A percentile compares a stretch with the other conserved stretches of the same genome.
Conservation (phyloP, 2,329 filamentous ascomycete species). For the Hortaea werneckii region DNA sequence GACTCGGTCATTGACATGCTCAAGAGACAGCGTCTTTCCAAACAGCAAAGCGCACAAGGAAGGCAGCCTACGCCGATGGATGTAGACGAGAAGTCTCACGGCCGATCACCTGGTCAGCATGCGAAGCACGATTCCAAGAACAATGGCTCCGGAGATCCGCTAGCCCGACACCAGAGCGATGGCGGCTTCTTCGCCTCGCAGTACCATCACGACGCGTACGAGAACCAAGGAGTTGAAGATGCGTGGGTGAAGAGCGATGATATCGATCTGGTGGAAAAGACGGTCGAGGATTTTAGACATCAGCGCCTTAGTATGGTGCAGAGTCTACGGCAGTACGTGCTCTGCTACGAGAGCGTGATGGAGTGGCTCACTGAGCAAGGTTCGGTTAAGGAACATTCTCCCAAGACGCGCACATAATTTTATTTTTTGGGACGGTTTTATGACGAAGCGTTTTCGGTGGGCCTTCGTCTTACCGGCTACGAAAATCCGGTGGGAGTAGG, state of each 20-base stretch:
- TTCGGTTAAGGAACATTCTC: neutral
- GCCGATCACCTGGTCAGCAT: neutral
- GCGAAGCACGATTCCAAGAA: neutral
- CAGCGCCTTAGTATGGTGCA: constrained; percentile 96
- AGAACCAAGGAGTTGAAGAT: constrained; percentile 28
- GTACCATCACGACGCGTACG: constrained; percentile 3
- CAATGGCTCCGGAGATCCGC: too few species aligned
- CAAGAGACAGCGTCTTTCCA: constrained; percentile 58
- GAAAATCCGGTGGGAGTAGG: too few species aligned
- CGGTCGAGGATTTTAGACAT: constrained; percentile 79
- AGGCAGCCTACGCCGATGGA: constrained; percentile 35
- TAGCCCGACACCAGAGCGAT: neutral
- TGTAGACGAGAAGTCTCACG: constrained; percentile 16
- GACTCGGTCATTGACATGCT: constrained; percentile 95
- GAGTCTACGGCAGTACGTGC: constrained; percentile 80
- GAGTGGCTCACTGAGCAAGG: constrained; percentile 62
- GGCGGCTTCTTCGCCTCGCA: constrained; percentile 20
- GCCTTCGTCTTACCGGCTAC: too few species aligned
- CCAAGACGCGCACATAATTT: too few species aligned
- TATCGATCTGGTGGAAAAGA: constrained; percentile 71
- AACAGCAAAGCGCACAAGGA: constrained; percentile 12
- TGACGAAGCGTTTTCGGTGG: too few species aligned
- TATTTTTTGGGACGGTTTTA: too few species aligned
- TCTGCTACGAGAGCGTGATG: constrained; percentile 90
- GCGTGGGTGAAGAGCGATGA: constrained; percentile 61